Conservation (phyloP, 371 early-diverging fungal species). For the Smittium mucronatum region DNA sequence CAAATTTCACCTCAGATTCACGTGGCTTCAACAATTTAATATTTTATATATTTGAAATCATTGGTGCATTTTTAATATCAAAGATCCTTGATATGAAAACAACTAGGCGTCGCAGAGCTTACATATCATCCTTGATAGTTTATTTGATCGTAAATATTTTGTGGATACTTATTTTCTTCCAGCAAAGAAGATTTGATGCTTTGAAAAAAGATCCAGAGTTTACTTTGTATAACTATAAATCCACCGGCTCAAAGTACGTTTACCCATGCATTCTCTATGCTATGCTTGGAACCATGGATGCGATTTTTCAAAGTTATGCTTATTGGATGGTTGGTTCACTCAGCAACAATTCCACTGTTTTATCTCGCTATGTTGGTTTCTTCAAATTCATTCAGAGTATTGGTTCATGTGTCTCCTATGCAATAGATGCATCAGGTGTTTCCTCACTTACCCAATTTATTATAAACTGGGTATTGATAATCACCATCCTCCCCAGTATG, state of each 20-base stretch:
- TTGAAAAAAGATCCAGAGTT: background rate
- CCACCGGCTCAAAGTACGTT: slow-evolving; percentile 1
- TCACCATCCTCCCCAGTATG: slow-evolving; percentile 27
- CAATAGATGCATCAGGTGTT: slow-evolving; percentile 25
- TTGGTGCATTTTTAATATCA: slow-evolving; percentile 42
- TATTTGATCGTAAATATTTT: slow-evolving; percentile 34
- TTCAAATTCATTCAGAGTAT: slow-evolving; percentile 70
- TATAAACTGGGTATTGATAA: slow-evolving; percentile 29
- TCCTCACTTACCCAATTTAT: slow-evolving; percentile 18
- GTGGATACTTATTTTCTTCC: slow-evolving; percentile 46
- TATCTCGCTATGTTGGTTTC: slow-evolving; percentile 64
- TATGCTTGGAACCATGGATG: slow-evolving; percentile 49
- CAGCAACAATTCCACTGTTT: slow-evolving; percentile 46
- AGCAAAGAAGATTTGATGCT: slow-evolving; percentile 2
- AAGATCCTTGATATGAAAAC: slow-evolving; percentile 37
- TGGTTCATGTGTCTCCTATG: slow-evolving; percentile 46
- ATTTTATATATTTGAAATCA: slow-evolving; percentile 55
- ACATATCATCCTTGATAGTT: slow-evolving; percentile 34
- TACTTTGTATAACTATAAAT: slow-evolving; percentile 5
- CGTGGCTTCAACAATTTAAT: slow-evolving; percentile 48
- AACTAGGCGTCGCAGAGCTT: slow-evolving; percentile 41
- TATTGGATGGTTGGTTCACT: slow-evolving; percentile 61
- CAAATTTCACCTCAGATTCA: slow-evolving; percentile 42
- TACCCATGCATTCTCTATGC: slow-evolving; percentile 47
- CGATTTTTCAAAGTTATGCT: slow-evolving; percentile 50